Evolutionary conservation across 1,284 basidiomycete species (phyloP), one percentile per base, ranked within the genome.

Genomic region (Ganoderma resinaceum): DNA sequence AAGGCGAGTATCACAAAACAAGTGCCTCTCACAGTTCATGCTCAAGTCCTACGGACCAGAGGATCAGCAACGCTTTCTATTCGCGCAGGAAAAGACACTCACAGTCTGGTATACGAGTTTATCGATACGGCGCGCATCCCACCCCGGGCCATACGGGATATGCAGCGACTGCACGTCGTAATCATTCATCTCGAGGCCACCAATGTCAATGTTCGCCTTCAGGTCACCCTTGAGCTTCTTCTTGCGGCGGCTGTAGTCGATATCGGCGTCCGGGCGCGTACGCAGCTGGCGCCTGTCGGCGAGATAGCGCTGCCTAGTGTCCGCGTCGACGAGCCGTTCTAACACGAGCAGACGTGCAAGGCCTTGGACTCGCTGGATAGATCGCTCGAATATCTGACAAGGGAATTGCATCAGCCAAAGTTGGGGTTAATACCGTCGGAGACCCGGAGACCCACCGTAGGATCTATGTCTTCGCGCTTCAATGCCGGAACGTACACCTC

Each of bases 11-110:
- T n/a, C n/a, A n/a, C n/a, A n/a, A n/a, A n/a, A n/a, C n/a, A n/a
- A n/a, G n/a, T n/a, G n/a, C n/a, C n/a, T n/a, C 84, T 66, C 70
- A 88, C 87, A 88, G 70, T 89, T 89, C 84, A 88, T 88, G n/a
- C 85, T 83, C 37, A 85, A 75, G 74, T 86, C 84, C 77, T 80
- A 63, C 4, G 2, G 61, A n/a, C 12, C 14, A 2, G 12, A 20
- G 8, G 29, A 60, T 64, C 1, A 65, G 66, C 5, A 26, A 49
- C 31, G 16, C 26, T 16, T 31, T 26, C 40, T 9, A 5, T 11
- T n/a, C 14, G 14, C n/a, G 38, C 20, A 2, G 29, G 2, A 1
- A 16, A n/a, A 23, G 35, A n/a, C 1, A 70, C 76, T 61, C 58
- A 79, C 80, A 33, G 86, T 89, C 71, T 85, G 83, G 76, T 87